Evolutionary conservation across 2,329 filamentous ascomycete genomes (phyloP).

Genomic region (Microcera coccophila): DNA sequence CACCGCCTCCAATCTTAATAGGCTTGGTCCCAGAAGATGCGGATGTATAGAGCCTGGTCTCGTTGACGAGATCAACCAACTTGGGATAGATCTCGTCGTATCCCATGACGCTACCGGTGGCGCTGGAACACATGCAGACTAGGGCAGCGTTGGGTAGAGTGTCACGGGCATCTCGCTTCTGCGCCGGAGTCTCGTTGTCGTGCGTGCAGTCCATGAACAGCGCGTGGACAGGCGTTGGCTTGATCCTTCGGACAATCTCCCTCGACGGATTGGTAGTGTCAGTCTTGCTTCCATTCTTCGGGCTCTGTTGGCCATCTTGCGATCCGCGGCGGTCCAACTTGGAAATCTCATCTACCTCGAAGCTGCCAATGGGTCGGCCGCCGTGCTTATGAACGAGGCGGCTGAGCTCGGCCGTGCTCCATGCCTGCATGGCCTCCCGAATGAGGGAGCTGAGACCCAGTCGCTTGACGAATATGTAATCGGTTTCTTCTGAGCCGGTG

Average conservation of each 20-base stretch:
- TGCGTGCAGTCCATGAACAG: constrained; percentile 99
- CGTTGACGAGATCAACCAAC: constrained; percentile 87
- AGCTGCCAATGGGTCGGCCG: constrained; percentile 91
- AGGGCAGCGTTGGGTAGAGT: constrained; percentile 91
- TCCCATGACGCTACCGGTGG: constrained; percentile 93
- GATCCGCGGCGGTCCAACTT: constrained; percentile 48
- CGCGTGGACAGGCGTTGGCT: constrained; percentile 83
- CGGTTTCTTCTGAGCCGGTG: constrained; percentile 90
- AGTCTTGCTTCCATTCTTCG: constrained; percentile 18
- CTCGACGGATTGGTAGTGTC: constrained; percentile 39
- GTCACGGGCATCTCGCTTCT: constrained; percentile 91
- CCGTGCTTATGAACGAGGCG: constrained; percentile 90
- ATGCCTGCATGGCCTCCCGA: constrained; percentile 96
- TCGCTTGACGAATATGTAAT: constrained; percentile 92
- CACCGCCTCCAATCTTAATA: constrained; percentile 64
- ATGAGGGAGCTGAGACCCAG: constrained; percentile 89
- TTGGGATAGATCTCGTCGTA: constrained; percentile 96
- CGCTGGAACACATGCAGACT: constrained; percentile 92
- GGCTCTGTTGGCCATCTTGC: constrained; percentile 30
- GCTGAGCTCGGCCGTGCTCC: constrained; percentile 91
- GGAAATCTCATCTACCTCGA: constrained; percentile 85
- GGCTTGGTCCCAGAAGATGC: constrained; percentile 59
- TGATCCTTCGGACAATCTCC: constrained; percentile 75
- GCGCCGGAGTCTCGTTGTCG: constrained; percentile 93
- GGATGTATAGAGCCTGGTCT: constrained; percentile 79